Evolutionary conservation across 1,139 yeast genomes (phyloP), one percentile per base, ranked within the genome.

Genomic region (Kluyveromyces sp.): DNA sequence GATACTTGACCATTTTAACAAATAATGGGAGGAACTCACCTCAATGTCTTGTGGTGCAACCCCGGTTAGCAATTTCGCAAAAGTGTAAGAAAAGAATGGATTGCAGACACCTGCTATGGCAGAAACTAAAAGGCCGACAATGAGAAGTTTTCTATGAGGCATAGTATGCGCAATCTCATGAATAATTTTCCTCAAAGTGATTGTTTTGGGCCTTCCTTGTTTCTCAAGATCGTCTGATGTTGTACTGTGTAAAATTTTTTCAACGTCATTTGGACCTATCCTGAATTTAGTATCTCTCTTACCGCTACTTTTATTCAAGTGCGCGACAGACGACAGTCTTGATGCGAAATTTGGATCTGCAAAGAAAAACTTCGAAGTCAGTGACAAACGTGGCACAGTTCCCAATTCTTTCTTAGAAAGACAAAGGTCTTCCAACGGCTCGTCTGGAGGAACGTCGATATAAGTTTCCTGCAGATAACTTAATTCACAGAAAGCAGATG

Each of bases 61-160:
- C 19, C 77, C 80, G 19, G 72, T 60, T 19, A 89, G 65, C 4
- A 89, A 65, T 49, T 78, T 77, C 0, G 97, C 77, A 51, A 89
- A 79, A 34, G 83, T 75, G 56, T 64, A 88, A 0, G 96, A 84
- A 51, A 92, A 87, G 0, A 84, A 63, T 0, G 98, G 97, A 47
- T 78, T 80, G 1, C 76, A 63, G 0, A 73, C 73, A 9, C 95
- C 92, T 48, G 80, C 78, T 0, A 74, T 44, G 0, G 80, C 52
- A 0, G 89, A 69, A 3, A 73, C 52, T 0, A 73, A 0, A 1
- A 84, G 44, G 0, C 96, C 97, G 1, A 73, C 1, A 1, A 59
- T 22, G 1, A 83, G 56, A 1, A 69, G 40, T 2, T 45, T 19
- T 45, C 73, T 78, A 18, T 61, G 55, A 4, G 61, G 62, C 4